Percentiles rank a stretch among this genome's conserved stretches.
Conservation (phyloP, 139 green algal genomes). For the Closterium sp. region DNA sequence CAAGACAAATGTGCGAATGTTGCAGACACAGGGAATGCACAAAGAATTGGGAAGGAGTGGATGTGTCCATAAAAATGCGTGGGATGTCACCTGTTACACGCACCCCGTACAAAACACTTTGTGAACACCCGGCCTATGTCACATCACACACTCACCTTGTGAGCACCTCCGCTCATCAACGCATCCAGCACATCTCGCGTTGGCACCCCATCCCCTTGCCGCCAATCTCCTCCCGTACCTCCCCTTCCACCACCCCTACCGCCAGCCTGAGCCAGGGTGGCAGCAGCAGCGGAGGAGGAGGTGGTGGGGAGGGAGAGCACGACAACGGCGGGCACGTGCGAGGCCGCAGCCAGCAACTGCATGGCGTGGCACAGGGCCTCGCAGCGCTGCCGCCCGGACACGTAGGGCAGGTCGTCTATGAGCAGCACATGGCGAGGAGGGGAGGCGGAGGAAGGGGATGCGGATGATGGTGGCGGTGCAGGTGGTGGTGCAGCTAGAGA, state of each 20-base stretch:
- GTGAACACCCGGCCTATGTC: no score
- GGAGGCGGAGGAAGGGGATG: neutral
- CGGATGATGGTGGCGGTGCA: neutral
- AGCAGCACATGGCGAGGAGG: neutral
- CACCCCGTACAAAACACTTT: no score
- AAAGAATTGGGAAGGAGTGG: no score
- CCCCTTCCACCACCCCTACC: neutral
- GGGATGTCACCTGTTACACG: neutral
- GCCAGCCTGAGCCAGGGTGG: no score
- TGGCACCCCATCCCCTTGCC: neutral
- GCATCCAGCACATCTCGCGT: neutral
- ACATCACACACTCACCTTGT: neutral
- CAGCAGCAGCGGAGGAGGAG: neutral
- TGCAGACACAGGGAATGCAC: no score
- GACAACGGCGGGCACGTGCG: neutral
- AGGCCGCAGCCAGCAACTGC: neutral
- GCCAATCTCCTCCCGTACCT: neutral
- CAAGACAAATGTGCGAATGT: no score
- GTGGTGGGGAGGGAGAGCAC: neutral
- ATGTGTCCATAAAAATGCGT: no score
- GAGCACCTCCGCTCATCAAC: neutral
- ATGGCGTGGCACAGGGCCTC: neutral
- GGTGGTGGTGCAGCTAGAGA: neutral
- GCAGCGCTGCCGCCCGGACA: neutral
- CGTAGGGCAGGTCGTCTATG: neutral